A percentile compares a stretch with the other conserved stretches of the same genome.
These are phyloP conservation scores for Pythium periplocum DNA, from an alignment of 352 stramenopile species.

Conservation along the genomic window DNA sequence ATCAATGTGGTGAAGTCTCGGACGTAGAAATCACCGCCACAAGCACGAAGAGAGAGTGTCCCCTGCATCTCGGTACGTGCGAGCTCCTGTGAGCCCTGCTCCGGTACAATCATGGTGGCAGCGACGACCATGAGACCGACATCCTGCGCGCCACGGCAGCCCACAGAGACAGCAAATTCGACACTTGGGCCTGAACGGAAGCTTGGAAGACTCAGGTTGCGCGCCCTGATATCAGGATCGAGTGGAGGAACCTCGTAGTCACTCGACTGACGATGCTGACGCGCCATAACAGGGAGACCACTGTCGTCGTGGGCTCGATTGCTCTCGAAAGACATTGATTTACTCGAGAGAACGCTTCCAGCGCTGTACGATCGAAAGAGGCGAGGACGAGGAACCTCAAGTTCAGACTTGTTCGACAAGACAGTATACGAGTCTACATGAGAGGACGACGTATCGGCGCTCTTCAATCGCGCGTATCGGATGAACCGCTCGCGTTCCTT, in stretches of 20 bases:
- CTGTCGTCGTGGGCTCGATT: constrained; percentile 29
- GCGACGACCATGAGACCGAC: constrained; percentile 72
- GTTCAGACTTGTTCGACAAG: background rate
- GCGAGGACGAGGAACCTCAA: constrained; percentile 4
- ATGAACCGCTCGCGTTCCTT: constrained; percentile 30
- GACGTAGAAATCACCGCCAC: constrained; percentile 67
- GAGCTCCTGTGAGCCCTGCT: constrained; percentile 44
- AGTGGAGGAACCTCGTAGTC: no score
- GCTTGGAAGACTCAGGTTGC: constrained; percentile 57
- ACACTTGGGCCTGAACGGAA: constrained; percentile 62
- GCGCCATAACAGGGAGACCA: constrained; percentile 17
- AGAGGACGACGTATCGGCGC: constrained; percentile 17
- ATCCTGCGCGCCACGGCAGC: constrained; percentile 62
- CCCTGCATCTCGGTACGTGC: constrained; percentile 76
- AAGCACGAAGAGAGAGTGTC: constrained; percentile 57
- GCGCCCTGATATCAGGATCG: constrained; percentile 28
- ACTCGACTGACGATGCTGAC: constrained; percentile 6
- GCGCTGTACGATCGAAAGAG: constrained; percentile 63
- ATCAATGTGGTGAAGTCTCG: constrained; percentile 75
- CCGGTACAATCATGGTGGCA: constrained; percentile 46
- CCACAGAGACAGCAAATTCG: constrained; percentile 72
- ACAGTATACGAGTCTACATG: constrained; percentile 17
- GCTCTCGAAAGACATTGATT: no score
- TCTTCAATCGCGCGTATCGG: constrained; percentile 40
- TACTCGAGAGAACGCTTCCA: constrained; percentile 47